These are phyloP conservation scores for Penicillium sp. DNA, from an alignment of 2,329 filamentous ascomycete species.

Conservation along the genomic window DNA sequence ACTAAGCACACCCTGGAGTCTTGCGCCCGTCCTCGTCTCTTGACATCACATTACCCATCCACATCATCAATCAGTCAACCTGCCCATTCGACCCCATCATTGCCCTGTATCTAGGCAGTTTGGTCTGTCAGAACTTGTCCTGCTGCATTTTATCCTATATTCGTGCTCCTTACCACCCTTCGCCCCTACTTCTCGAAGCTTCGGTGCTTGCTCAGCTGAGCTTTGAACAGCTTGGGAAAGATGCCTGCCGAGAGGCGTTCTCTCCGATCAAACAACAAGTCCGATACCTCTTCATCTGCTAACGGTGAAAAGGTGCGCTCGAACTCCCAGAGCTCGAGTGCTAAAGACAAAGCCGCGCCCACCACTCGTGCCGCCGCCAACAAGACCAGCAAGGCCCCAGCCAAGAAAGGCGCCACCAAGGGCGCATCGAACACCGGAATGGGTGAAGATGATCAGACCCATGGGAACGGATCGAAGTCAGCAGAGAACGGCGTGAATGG, in stretches of 20 bases:
- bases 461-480: conserved; percentile 67
- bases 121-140: conserved; percentile 13
- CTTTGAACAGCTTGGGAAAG: conserved; percentile 38
- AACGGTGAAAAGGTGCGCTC: conserved; percentile 50
- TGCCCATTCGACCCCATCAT: conserved; percentile 19
- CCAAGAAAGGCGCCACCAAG: conserved; percentile 40
- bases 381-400: conserved; percentile 39
- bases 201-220: conserved; percentile 34
- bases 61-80: conserved; percentile 22
- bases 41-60: conserved; percentile 44
- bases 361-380: conserved; percentile 43
- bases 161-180: conserved; percentile 16
- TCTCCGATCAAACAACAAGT: conserved; percentile 50
- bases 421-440: conserved; percentile 50
- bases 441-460: conserved; percentile 74
- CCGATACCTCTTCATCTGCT: conserved; percentile 48
- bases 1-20: conserved; percentile 38
- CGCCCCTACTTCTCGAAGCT: conserved; percentile 34
- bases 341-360: conserved; percentile 49
- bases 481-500: conserved; percentile 67
- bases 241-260: conserved; percentile 52
- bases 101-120: conserved; percentile 13
- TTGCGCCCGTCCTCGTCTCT: conserved; percentile 37
- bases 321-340: conserved; percentile 46
- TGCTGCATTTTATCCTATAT: conserved; percentile 17